phyloP scores from a whole-genome alignment of 495 filamentous ascomycete species.

The Daldinia grandis region DNA sequence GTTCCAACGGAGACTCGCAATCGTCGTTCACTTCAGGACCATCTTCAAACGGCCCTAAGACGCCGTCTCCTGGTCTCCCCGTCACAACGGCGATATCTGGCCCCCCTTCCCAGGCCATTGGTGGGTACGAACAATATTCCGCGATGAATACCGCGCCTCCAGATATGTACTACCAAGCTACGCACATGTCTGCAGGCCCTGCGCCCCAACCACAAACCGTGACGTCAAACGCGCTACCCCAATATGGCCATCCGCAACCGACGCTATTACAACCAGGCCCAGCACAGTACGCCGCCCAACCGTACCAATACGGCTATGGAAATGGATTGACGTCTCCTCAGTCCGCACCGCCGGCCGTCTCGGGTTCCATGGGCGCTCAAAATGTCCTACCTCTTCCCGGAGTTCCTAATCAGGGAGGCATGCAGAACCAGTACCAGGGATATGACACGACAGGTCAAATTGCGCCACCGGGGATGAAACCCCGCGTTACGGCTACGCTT shows the following conservation, averaged over 20 bases:
- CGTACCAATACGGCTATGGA: conserved; percentile 77
- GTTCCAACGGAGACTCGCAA: conserved; percentile 60
- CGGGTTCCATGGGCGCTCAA: conserved; percentile 70
- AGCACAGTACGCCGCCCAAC: conserved; percentile 69
- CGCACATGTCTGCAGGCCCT: conserved; percentile 83
- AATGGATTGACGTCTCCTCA: conserved; percentile 80
- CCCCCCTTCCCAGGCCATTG: conserved; percentile 51
- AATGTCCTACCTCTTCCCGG: conserved; percentile 75
- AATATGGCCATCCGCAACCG: conserved; percentile 78
- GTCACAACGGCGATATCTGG: conserved; percentile 51
- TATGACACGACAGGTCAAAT: conserved; percentile 93
- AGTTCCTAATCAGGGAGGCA: conserved; percentile 58
- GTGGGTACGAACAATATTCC: conserved; percentile 66
- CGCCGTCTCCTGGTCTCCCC: conserved; percentile 61
- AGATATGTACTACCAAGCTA: conserved; percentile 80
- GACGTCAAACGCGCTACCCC: conserved; percentile 78
- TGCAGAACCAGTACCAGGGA: conserved; percentile 65
- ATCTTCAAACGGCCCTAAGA: conserved; percentile 66
- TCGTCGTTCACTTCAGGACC: conserved; percentile 63
- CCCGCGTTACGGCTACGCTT: conserved; percentile 93
- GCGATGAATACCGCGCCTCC: conserved; percentile 85
- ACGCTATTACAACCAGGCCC: conserved; percentile 83
- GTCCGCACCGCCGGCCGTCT: conserved; percentile 69
- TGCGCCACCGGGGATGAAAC: conserved; percentile 95
- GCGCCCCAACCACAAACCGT: conserved; percentile 82